Evolutionary conservation across 176 grass and related monocot genomes (phyloP), one percentile per base, ranked within the genome.

Genomic region (Tillandsia leiboldiana): DNA sequence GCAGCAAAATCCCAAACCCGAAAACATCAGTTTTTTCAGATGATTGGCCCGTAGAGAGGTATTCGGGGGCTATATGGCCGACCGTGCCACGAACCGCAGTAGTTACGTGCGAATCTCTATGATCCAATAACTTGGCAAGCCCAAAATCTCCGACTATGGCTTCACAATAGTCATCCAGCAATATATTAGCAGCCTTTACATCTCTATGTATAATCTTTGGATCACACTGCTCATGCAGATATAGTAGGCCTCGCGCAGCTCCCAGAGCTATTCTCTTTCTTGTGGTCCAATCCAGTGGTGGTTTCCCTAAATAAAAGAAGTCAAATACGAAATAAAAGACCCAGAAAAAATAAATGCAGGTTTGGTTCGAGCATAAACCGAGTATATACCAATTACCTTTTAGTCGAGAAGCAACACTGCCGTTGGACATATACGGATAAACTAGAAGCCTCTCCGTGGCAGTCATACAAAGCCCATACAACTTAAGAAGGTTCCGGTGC

Each of bases 131-230:
- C 78, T 99, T 99, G 8, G 95, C 95, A 0, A 94, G 89, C 24
- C 95, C 95, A 0, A 99, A 99, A 67, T 99, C 90, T 5, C 95
- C 95, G 1, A 99, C 90, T 48, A 99, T 80, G 0, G 95, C 95
- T 70, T 94, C 90, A 0, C 87, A 99, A 26, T 68, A 90, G 15
- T 99, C 90, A 8, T 99, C 90, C 51, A 99, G 81, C n/a, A 99
- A 70, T 18, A 99, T 72, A 42, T 99, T 99, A 24, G 90, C 90
- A 1, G 95, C 90, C 73, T 99, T 99, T 47, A 99, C 95, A 10
- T 99, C 95, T 61, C 95, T 83, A 53, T 99, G 95, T 74, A 94
- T 99, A 81, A 94, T 94, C 83, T 99, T 99, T 14, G 95, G 95
- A 67, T 99, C 95, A 27, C 90, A 99, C 77, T 99, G 95, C 73